Evolutionary conservation across 805 yeast genomes (phyloP).

Genomic region (Candida verbasci): DNA sequence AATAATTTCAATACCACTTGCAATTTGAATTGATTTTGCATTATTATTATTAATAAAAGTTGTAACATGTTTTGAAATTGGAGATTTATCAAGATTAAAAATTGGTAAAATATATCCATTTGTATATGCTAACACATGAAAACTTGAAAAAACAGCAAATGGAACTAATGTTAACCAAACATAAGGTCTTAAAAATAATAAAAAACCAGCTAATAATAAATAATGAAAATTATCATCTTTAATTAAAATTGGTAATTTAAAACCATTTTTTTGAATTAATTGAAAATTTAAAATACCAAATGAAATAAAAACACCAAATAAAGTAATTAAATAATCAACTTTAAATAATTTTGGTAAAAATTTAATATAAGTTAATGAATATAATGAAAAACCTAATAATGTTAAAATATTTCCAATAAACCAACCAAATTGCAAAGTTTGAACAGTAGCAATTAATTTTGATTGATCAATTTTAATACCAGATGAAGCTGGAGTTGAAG

Average conservation of each 20-base stretch:
- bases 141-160: constrained; percentile 69
- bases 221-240: constrained; percentile 72
- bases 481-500: neutral
- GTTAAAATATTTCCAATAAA: constrained; percentile 46
- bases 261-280: constrained; percentile 28
- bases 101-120: constrained; percentile 66
- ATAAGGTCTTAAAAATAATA: constrained; percentile 48
- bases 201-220: constrained; percentile 51
- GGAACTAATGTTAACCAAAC: constrained; percentile 65
- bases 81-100: constrained; percentile 31
- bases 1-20: constrained; percentile 34
- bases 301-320: constrained; percentile 62
- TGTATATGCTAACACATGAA: constrained; percentile 74
- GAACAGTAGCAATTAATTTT: constrained; percentile 7
- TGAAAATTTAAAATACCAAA: constrained; percentile 76
- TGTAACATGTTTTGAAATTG: constrained; percentile 35
- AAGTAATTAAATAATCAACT: constrained; percentile 54
- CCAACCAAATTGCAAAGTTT: constrained; percentile 71
- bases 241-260: constrained; percentile 17
- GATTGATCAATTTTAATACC: constrained; percentile 7
- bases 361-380: constrained; percentile 28
- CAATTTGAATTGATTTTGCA: constrained; percentile 35
- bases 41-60: constrained; percentile 32
- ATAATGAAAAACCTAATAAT: constrained; percentile 25
- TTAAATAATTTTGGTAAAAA: constrained; percentile 19